Conservation (phyloP, 2,329 filamentous ascomycete species). For the Cordyceps farinosa region DNA sequence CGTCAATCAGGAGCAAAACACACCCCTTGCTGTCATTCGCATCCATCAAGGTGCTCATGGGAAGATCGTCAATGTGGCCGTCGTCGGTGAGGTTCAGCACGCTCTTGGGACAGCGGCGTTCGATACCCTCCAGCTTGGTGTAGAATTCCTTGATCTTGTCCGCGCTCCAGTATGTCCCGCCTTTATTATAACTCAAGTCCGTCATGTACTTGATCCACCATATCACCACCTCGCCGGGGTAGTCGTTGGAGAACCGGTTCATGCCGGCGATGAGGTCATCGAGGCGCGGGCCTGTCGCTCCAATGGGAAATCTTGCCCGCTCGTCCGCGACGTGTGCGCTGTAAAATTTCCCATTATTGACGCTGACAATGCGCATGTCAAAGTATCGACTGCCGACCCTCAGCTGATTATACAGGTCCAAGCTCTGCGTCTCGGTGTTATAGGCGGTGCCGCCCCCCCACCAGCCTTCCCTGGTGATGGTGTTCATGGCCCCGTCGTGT, state of each 20-base stretch:
- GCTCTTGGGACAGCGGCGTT: too few species aligned
- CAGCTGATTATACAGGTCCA: not conserved
- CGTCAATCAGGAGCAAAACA: too few species aligned
- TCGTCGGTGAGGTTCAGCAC: too few species aligned
- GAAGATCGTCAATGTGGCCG: too few species aligned
- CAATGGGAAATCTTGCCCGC: not conserved
- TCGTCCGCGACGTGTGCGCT: not conserved
- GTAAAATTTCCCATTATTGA: not conserved
- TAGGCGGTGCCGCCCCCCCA: not conserved
- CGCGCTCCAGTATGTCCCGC: too few species aligned
- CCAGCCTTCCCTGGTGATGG: not conserved
- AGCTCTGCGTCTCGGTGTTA: not conserved
- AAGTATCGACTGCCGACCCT: not conserved
- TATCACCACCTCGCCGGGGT: not conserved
- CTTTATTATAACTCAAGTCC: not conserved
- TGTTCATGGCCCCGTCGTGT: not conserved
- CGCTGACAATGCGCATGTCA: not conserved
- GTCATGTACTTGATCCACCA: not conserved
- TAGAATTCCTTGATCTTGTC: too few species aligned
- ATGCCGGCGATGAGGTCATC: not conserved
- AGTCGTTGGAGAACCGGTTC: not conserved
- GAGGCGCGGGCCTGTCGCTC: not conserved
- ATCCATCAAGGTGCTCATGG: too few species aligned
- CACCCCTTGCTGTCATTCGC: too few species aligned
- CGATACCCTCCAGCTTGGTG: too few species aligned